A percentile compares a stretch with the other conserved stretches of the same genome.
These are phyloP conservation scores for Syzygium syzygioides DNA, from an alignment of 441 rosid species.

Conservation along the genomic window DNA sequence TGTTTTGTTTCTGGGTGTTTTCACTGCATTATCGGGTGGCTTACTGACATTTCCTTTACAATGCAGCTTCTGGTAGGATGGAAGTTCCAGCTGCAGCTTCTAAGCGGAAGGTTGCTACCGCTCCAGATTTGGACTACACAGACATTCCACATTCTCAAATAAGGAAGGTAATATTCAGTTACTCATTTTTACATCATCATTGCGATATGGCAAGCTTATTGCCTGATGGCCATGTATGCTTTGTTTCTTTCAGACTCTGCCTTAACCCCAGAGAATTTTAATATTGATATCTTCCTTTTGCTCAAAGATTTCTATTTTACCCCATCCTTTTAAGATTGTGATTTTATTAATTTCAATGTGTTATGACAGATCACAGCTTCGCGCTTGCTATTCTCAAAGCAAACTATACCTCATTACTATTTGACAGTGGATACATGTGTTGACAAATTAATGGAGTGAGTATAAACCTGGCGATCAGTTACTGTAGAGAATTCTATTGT, in stretches of 20 bases:
- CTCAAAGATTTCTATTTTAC: background rate
- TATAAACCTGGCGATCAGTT: conserved; percentile 6
- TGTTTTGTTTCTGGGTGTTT: background rate
- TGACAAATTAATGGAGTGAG: conserved; percentile 86
- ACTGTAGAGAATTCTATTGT: background rate
- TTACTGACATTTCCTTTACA: conserved; percentile 3
- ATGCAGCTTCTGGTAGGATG: conserved; percentile 68
- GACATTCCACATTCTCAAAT: conserved; percentile 92
- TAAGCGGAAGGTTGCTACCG: conserved; percentile 31
- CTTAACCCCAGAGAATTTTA: background rate
- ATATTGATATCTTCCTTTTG: background rate
- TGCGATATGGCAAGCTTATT: background rate
- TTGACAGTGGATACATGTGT: conserved; percentile 88
- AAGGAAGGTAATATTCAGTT: conserved; percentile 53
- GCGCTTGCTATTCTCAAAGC: conserved; percentile 85
- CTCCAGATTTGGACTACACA: conserved; percentile 60
- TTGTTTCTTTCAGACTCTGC: background rate
- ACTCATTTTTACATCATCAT: background rate
- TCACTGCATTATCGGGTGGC: background rate
- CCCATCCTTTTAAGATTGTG: background rate
- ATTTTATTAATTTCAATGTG: conserved; percentile 10
- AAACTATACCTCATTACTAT: conserved; percentile 94
- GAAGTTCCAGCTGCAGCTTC: conserved; percentile 51
- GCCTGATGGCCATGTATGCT: background rate
- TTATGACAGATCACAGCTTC: conserved; percentile 78